Evolutionary conservation across 768 basidiomycete genomes (phyloP), one percentile per base, ranked within the genome.

Genomic region (Lentinula guzmanii): DNA sequence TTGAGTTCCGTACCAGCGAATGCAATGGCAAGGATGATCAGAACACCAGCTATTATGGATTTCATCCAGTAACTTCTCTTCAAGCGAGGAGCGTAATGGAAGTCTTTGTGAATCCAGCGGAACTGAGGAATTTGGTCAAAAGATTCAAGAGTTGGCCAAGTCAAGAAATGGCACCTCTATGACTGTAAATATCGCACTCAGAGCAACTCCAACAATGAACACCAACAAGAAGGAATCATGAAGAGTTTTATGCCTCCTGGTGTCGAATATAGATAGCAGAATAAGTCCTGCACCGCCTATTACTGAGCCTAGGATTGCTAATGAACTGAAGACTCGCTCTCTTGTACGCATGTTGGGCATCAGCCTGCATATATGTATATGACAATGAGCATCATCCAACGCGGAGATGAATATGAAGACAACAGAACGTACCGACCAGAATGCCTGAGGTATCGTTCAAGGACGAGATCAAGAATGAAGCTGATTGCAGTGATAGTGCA

Each of bases 151-250:
- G 15, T 31, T 11, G 42, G 31, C 53, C 8, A 11, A 56, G 42
- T 52, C 28, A 28, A 53, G 34, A 33, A 53, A 33, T 66, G 72
- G 10, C 66, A 85, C 87, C 79, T 93, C 90, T 7, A 82, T 60
- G 24, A 90, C 75, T 6, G 88, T 88, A 74, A 91, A 92, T 39
- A 92, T 82, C 21, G 89, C 87, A 61, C 86, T 87, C 37, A 91
- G 67, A 2, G 79, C 82, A 4, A 91, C 87, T 10, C 90, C 90
- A 41, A 87, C 51, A 55, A 91, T 85, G 72, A 91, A 93, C 8
- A 91, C 73, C 28, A 90, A 77, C 15, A 93, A 79, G 65, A 90
- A 91, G 10, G 73, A 63, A 16, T 84, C 70, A 68, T 93, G 90
- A 5, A 77, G 67, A 31, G 70, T 75, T 1, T 76, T 62, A 70